A percentile compares a stretch with the other conserved stretches of the same genome.
Conservation (phyloP, 1,284 basidiomycete species). For the Irpex sp. region DNA sequence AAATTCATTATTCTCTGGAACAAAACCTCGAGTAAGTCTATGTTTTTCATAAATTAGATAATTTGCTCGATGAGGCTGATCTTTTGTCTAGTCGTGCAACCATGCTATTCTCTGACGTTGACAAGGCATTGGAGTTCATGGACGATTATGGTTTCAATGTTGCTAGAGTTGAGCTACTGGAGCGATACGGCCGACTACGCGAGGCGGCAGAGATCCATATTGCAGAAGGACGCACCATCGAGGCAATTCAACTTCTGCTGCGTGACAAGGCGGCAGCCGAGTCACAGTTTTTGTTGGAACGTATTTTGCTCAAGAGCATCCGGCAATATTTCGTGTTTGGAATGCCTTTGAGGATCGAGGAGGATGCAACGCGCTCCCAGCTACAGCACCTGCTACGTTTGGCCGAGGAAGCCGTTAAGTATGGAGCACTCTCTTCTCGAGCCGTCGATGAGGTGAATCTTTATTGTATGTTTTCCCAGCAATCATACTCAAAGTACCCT, state of each 20-base stretch:
- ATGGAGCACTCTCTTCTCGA: neutral
- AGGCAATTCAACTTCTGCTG: constrained; percentile 58
- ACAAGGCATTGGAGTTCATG: constrained; percentile 67
- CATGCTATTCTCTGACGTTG: constrained; percentile 55
- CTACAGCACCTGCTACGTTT: neutral
- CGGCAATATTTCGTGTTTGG: constrained; percentile 36
- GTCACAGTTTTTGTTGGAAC: constrained; percentile 22
- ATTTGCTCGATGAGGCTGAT: neutral
- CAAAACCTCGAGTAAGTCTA: constrained; percentile 51
- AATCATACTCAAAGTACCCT: neutral
- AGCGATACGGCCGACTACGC: constrained; percentile 45
- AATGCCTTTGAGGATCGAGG: constrained; percentile 11
- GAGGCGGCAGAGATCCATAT: constrained; percentile 70
- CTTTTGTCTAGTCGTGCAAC: constrained; percentile 49
- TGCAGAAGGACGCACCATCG: constrained; percentile 52
- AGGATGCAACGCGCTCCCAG: constrained; percentile 12
- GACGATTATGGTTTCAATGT: constrained; percentile 63
- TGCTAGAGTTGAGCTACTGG: constrained; percentile 57
- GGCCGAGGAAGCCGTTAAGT: neutral
- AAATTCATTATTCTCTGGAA: constrained; percentile 58
- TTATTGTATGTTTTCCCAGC: constrained; percentile 10
- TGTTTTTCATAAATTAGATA: constrained; percentile 2
- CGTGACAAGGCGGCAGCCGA: constrained; percentile 26
- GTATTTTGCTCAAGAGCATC: constrained; percentile 31
- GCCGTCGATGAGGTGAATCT: neutral